Conservation (phyloP, 768 basidiomycete genomes). For the Serpula lacrymans region DNA sequence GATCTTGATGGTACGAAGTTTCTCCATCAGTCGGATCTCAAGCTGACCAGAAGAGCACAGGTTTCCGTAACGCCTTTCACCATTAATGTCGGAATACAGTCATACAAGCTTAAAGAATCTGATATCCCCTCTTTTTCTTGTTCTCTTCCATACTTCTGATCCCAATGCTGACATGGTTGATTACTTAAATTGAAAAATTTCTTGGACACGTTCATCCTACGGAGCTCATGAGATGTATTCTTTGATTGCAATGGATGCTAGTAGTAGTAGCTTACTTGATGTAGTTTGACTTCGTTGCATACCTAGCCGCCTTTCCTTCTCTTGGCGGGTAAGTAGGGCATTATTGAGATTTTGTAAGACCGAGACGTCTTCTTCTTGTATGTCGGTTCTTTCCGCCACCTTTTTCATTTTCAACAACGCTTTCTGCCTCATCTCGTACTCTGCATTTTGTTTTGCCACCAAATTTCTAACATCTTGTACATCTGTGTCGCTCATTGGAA, state of each 20-base stretch:
- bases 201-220: no score
- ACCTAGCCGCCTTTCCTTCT: slow-evolving; percentile 24
- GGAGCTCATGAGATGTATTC: no score
- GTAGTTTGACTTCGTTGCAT: slow-evolving; percentile 20
- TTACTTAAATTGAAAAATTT: no score
- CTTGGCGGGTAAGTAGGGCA: no score
- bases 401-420: slow-evolving; percentile 43
- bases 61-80: slow-evolving; percentile 9
- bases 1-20: slow-evolving; percentile 66
- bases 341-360: no score
- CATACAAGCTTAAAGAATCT: no score
- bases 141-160: no score
- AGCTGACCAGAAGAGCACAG: slow-evolving; percentile 1
- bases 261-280: no score
- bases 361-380: slow-evolving; percentile 14
- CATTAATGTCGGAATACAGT: no score
- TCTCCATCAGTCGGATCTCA: neutral
- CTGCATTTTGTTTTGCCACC: slow-evolving; percentile 45
- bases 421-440: slow-evolving; percentile 37
- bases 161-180: no score
- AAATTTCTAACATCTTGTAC: slow-evolving; percentile 75
- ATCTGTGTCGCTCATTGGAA: slow-evolving; percentile 72
- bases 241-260: no score
- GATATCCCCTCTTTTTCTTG: no score
- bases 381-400: slow-evolving; percentile 39